Evolutionary conservation across 306 rosid species (phyloP).

Genomic region (Castanea sativa): DNA sequence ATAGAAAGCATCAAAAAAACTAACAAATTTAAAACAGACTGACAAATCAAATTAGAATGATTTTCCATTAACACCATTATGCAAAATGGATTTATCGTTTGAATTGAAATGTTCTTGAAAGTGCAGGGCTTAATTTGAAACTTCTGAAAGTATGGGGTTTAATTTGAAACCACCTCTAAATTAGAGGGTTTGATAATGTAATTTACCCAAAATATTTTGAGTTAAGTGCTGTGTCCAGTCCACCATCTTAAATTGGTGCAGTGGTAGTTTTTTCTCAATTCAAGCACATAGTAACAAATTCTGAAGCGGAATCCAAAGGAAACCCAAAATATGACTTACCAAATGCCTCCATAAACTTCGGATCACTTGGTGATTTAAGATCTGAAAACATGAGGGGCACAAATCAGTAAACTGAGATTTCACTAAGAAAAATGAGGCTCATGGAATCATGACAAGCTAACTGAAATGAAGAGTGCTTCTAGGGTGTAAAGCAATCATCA

Average conservation of each 20-base stretch:
- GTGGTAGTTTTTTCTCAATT: conserved; percentile 3
- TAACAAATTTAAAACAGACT: not conserved
- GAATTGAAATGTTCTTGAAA: too few species aligned
- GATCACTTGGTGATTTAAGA: conserved; percentile 81
- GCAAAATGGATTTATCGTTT: too few species aligned
- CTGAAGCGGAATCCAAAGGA: conserved; percentile 3
- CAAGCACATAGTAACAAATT: conserved; percentile 7
- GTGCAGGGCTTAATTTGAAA: too few species aligned
- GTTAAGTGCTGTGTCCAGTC: not conserved
- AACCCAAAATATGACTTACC: conserved; percentile 49
- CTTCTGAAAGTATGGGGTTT: too few species aligned
- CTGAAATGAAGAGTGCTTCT: conserved; percentile 13
- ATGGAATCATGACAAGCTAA: not conserved
- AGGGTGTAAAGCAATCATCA: not conserved
- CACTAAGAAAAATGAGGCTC: not conserved
- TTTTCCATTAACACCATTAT: too few species aligned
- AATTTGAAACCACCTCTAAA: too few species aligned
- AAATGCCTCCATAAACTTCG: conserved; percentile 91
- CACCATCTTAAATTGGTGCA: conserved; percentile 8
- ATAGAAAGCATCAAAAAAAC: not conserved
- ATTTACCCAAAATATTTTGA: not conserved
- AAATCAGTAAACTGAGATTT: not conserved
- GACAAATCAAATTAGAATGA: not conserved
- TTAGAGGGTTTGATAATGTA: too few species aligned
- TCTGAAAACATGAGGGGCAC: conserved; percentile 48